Conservation (phyloP, 441 rosid genomes). For the Rhodomyrtus psidioides region DNA sequence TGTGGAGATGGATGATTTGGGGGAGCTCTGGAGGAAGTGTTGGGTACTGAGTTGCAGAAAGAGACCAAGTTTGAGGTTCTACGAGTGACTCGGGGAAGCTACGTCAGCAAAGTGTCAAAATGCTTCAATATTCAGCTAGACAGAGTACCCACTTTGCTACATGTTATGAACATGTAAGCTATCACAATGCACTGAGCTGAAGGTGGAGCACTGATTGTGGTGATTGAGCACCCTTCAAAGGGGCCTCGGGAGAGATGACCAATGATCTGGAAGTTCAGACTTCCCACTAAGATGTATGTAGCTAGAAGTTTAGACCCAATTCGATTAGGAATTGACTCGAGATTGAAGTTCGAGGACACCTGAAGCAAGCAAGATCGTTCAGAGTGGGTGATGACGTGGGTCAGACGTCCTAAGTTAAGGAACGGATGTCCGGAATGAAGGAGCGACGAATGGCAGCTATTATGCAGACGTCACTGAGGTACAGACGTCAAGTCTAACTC, state of each 20-base stretch:
- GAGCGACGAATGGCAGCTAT: background rate
- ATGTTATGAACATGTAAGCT: background rate
- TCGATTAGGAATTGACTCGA: background rate
- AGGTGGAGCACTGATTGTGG: background rate
- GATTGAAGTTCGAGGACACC: background rate
- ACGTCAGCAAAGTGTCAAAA: background rate
- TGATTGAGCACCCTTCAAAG: background rate
- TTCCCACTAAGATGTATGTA: background rate
- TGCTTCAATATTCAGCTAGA: background rate
- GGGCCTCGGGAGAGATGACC: background rate
- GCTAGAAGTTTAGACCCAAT: background rate
- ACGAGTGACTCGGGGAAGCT: background rate
- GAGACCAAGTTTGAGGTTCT: background rate
- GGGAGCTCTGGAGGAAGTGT: background rate
- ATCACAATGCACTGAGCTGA: background rate
- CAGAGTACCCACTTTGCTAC: background rate
- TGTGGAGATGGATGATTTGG: background rate
- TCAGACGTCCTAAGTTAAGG: background rate
- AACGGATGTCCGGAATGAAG: background rate
- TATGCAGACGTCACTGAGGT: background rate
- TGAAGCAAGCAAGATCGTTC: background rate
- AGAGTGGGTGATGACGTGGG: background rate
- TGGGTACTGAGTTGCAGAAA: background rate
- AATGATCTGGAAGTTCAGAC: background rate
- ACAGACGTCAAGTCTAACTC: background rate